Evolutionary conservation across 768 basidiomycete species (phyloP).

Genomic region (Tylopilus sp.): DNA sequence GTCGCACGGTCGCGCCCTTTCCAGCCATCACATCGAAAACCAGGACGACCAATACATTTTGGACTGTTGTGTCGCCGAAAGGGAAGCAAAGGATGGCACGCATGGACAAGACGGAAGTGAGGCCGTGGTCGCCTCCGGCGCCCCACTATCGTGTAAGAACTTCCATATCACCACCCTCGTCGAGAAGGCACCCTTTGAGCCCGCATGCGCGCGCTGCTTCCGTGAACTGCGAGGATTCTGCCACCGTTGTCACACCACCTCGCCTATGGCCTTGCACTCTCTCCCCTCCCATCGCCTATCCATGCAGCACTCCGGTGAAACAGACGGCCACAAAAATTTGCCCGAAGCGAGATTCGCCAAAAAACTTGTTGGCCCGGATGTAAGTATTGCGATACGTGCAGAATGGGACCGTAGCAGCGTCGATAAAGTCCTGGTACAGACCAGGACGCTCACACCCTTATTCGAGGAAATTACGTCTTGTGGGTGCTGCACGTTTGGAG

Average conservation of each 20-base stretch:
- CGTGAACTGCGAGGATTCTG: constrained; percentile 16
- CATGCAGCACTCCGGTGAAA: constrained; percentile 39
- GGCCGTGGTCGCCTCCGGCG: constrained; percentile 37
- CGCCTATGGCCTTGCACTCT: constrained; percentile 18
- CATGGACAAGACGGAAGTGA: constrained; percentile 9
- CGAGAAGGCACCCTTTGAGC: constrained; percentile 43
- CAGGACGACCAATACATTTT: constrained; percentile 40
- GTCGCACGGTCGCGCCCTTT: constrained; percentile 33
- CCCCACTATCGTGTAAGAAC: constrained; percentile 34
- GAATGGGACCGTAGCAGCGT: constrained; percentile 35
- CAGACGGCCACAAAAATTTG: constrained; percentile 33
- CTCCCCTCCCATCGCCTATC: constrained; percentile 14
- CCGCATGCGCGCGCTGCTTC: constrained; percentile 27
- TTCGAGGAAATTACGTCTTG: constrained; percentile 69
- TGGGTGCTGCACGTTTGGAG: constrained; percentile 35
- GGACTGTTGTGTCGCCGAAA: constrained; percentile 20
- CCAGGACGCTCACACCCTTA: constrained; percentile 35
- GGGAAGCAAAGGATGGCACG: constrained; percentile 3
- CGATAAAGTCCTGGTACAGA: constrained; percentile 33
- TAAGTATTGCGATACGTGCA: constrained; percentile 16
- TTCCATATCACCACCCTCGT: constrained; percentile 66
- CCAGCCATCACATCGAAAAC: constrained; percentile 42
- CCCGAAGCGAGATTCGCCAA: constrained; percentile 57
- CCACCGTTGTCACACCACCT: constrained; percentile 24
- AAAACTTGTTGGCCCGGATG: constrained; percentile 47